Evolutionary conservation across 352 stramenopile genomes (phyloP).

Genomic region (Phytophthora multivora): DNA sequence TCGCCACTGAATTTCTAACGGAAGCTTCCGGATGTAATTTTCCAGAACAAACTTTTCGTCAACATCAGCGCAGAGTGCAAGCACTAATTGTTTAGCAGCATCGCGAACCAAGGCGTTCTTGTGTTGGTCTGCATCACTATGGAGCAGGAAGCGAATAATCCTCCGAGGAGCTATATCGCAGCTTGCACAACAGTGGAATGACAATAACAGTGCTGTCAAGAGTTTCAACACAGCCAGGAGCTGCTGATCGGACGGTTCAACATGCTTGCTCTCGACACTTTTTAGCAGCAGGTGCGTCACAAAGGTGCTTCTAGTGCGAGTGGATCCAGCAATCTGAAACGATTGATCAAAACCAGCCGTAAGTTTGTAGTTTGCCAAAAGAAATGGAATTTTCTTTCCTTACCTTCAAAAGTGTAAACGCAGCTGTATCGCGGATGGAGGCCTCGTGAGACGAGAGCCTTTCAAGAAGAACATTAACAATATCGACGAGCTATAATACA

Average conservation of each 20-base stretch:
- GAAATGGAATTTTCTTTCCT: not conserved
- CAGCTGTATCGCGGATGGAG: slow-evolving; percentile 13
- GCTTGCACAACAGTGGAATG: slow-evolving; percentile 54
- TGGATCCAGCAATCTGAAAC: slow-evolving; percentile 40
- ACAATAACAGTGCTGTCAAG: slow-evolving; percentile 38
- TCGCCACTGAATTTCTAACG: slow-evolving; percentile 8
- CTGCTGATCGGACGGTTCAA: slow-evolving; percentile 27
- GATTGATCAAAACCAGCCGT: not conserved
- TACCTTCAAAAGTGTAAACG: slow-evolving; percentile 26
- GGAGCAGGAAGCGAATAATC: slow-evolving; percentile 43
- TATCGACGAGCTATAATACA: slow-evolving; percentile 14
- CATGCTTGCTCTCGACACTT: slow-evolving; percentile 23
- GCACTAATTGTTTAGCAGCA: slow-evolving; percentile 41
- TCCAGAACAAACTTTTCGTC: slow-evolving; percentile 32
- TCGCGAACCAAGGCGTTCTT: slow-evolving; percentile 47
- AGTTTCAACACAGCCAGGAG: slow-evolving; percentile 51
- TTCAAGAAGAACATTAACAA: slow-evolving; percentile 12
- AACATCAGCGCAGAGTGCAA: slow-evolving; percentile 42
- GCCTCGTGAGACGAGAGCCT: slow-evolving; percentile 13
- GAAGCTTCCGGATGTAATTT: slow-evolving; percentile 20
- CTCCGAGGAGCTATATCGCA: slow-evolving; percentile 49
- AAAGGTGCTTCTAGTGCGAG: slow-evolving; percentile 39
- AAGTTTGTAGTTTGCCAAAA: not conserved
- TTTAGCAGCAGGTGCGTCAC: slow-evolving; percentile 46
- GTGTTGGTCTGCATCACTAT: slow-evolving; percentile 36